Evolutionary conservation across 148 eudicot species (phyloP).

Genomic region (Fallopia convolvulus): DNA sequence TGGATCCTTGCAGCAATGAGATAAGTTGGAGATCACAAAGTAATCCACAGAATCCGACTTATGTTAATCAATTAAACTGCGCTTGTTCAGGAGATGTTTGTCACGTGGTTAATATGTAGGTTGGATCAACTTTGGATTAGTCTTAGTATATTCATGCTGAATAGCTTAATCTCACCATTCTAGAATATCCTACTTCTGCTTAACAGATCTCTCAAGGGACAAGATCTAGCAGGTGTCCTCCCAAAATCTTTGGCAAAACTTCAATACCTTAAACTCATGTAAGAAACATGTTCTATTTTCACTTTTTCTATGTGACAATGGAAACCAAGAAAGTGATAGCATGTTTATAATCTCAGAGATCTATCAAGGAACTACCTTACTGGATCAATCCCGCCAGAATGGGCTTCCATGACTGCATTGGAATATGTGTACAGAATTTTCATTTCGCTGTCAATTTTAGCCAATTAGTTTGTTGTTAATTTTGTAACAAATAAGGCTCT

Average conservation of each 20-base stretch:
- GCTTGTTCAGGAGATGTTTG: background rate
- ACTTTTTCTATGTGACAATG: background rate
- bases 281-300: background rate
- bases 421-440: background rate
- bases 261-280: background rate
- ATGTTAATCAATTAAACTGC: background rate
- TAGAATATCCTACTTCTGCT: background rate
- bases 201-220: slow-evolving; percentile 30
- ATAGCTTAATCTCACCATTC: background rate
- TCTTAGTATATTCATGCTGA: background rate
- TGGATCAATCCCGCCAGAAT: slow-evolving; percentile 44
- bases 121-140: background rate
- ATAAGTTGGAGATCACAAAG: background rate
- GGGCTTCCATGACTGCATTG: slow-evolving; percentile 24
- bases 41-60: background rate
- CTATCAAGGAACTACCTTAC: slow-evolving; percentile 30
- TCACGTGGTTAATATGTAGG: background rate
- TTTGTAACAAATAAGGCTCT: background rate
- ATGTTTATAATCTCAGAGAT: slow-evolving; percentile 26
- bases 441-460: background rate
- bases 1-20: background rate
- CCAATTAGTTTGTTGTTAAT: background rate
- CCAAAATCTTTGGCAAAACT: slow-evolving; percentile 4
- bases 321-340: background rate
- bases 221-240: slow-evolving; percentile 28